Base-by-base conservation (phyloP, 2,329 filamentous ascomycete genomes). In the Lachnellula subtilissima region DNA sequence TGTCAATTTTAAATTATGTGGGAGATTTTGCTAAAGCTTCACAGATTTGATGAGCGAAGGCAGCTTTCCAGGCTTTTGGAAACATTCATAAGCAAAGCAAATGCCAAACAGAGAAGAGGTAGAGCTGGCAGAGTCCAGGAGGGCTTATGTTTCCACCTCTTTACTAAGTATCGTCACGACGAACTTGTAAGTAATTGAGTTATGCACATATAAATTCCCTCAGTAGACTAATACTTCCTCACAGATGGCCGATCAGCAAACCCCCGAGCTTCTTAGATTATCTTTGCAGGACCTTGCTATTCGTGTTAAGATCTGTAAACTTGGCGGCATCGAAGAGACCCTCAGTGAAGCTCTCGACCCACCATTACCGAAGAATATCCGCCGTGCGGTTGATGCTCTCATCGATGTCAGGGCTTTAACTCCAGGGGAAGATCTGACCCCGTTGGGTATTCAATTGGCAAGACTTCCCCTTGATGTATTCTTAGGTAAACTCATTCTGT, bases 271-370 rank as follows among this genome's bases (percentile, higher is more conserved):
- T 85, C 83, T 99, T 42, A 87, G 94, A 0, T 77, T 99, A 4
- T 97, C 94, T 0, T 77, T 99, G 11, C 94, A 99, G 71, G 94
- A 99, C 68, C 78, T 99, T 11, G 91, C 96, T 5, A 92, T 99
- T 70, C 86, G 94, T 8, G 92, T 97, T 62, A 99, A 99, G 74
- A 96, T 97, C 47, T 99, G 93, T 77, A 96, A 95, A 68, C 82
- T 99, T 45, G 94, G 94, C 11, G 87, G 90, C 42, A 96, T 97
- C 53, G 93, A 97, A 69, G 84, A 93, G 64, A 97, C 92, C 0
- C 78, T 99, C 9, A 83, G 88, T 22, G 85, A 92, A 71, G 94
- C 94, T 3, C 78, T 99, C 15, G 94, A 99, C 69, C 88, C 93
- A 0, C 94, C 94, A 0, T 92, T 88, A 0, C 80, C 88, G 0